These are phyloP conservation scores for Leptodermis oblonga DNA, from an alignment of 257 asterid species.

Conservation along the genomic window DNA sequence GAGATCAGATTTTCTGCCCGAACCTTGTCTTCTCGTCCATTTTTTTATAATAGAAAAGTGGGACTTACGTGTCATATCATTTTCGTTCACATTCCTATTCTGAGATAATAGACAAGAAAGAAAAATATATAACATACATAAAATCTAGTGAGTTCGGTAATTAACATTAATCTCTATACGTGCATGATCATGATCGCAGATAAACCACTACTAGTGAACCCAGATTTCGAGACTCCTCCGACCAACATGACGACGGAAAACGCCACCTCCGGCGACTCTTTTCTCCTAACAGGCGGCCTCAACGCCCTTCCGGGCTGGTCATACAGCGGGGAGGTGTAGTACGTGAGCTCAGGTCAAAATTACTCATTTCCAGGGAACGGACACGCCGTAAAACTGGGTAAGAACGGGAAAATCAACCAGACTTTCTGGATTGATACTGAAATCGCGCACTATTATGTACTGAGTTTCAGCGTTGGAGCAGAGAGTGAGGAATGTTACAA, in stretches of 20 bases:
- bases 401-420: constrained; percentile 1
- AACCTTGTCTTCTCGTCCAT: too few species aligned
- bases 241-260: background rate
- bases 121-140: too few species aligned
- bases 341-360: background rate
- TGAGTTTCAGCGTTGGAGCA: background rate
- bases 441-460: background rate
- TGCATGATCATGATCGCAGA: background rate
- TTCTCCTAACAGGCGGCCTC: background rate
- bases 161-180: background rate
- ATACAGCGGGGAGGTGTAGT: background rate
- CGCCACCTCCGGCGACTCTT: background rate
- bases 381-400: background rate
- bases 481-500: background rate
- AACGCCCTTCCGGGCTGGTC: background rate
- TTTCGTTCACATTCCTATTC: too few species aligned
- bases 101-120: too few species aligned
- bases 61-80: too few species aligned
- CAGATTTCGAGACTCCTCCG: background rate
- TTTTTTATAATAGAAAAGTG: too few species aligned
- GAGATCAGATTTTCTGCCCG: too few species aligned
- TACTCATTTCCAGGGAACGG: background rate
- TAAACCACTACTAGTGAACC: background rate
- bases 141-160: too few species aligned
- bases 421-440: background rate